Conservation (phyloP, 78 protist species). For the Pigoraptor vietnamica region DNA sequence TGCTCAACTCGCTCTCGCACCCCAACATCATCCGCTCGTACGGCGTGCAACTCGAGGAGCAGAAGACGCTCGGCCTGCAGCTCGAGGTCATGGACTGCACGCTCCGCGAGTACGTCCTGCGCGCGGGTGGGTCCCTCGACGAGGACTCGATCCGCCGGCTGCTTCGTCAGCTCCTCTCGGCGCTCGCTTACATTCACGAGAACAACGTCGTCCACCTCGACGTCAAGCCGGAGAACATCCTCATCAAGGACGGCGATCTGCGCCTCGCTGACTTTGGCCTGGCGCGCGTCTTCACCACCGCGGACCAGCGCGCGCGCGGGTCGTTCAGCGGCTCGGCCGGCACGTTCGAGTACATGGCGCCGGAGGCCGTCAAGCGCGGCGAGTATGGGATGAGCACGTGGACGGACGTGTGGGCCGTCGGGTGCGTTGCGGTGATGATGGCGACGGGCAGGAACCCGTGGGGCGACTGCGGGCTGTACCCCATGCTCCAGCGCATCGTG, state of each 20-base stretch:
- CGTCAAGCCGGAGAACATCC: slow-evolving; percentile 11
- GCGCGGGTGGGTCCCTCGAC: not conserved
- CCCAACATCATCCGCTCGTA: not conserved
- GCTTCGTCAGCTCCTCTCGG: not conserved
- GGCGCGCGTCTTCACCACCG: not conserved
- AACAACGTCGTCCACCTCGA: slow-evolving; percentile 13
- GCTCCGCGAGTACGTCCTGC: not conserved
- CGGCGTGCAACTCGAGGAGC: not conserved
- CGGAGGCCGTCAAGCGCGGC: not conserved
- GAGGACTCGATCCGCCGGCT: slow-evolving; percentile 1
- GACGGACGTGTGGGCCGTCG: not conserved
- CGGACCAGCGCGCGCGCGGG: not conserved
- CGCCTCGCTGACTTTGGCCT: not conserved
- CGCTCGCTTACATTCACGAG: slow-evolving; percentile 44
- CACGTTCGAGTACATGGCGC: not conserved
- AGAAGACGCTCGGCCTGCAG: not conserved
- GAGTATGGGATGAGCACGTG: not conserved
- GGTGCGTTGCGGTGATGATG: not conserved
- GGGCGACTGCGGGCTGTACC: not conserved
- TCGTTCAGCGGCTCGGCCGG: not conserved
- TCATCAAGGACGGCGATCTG: not conserved
- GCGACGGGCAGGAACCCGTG: not conserved
- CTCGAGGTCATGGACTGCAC: not conserved
- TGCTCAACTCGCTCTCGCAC: not conserved
- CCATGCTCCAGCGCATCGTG: not conserved